phyloP scores from a whole-genome alignment of 768 basidiomycete species.

The Tylopilus subfusipes region DNA sequence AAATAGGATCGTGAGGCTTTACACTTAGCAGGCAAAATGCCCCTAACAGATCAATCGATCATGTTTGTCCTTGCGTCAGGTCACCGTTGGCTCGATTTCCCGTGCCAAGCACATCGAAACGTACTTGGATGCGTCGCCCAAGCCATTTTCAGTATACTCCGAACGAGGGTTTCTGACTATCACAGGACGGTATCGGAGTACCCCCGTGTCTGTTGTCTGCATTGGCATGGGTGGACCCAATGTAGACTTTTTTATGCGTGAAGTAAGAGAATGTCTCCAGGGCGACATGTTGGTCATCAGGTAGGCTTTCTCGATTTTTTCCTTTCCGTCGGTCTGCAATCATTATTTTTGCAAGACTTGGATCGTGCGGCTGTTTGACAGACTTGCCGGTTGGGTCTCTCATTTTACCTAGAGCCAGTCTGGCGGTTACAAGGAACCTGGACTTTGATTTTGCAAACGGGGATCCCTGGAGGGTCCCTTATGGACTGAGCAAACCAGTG shows the following conservation, averaged over 20 bases:
- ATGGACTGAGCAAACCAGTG: constrained; percentile 67
- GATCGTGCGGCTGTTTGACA: constrained; percentile 72
- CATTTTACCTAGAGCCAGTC: constrained; percentile 64
- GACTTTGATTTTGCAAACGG: constrained; percentile 67
- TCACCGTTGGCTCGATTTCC: constrained; percentile 72
- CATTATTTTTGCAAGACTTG: constrained; percentile 47
- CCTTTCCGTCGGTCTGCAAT: background rate
- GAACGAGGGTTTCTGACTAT: constrained; percentile 76
- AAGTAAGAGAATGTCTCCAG: constrained; percentile 67
- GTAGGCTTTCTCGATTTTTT: constrained; percentile 22
- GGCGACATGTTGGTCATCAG: constrained; percentile 57
- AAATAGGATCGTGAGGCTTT: constrained; percentile 62
- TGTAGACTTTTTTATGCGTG: constrained; percentile 83
- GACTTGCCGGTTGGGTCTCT: constrained; percentile 72
- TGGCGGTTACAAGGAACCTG: constrained; percentile 70
- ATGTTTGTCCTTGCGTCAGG: constrained; percentile 36
- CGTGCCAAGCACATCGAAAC: constrained; percentile 59
- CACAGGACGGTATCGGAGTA: constrained; percentile 60
- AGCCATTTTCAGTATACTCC: constrained; percentile 59
- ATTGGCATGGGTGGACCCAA: constrained; percentile 85
- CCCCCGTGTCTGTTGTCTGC: constrained; percentile 68
- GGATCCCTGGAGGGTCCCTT: constrained; percentile 42
- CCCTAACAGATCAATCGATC: background rate
- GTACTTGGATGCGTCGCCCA: constrained; percentile 56
- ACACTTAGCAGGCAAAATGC: background rate